A percentile compares a stretch with the other conserved stretches of the same genome.
Conservation (phyloP, 1,284 basidiomycete genomes). For the Melampsora larici-populina region DNA sequence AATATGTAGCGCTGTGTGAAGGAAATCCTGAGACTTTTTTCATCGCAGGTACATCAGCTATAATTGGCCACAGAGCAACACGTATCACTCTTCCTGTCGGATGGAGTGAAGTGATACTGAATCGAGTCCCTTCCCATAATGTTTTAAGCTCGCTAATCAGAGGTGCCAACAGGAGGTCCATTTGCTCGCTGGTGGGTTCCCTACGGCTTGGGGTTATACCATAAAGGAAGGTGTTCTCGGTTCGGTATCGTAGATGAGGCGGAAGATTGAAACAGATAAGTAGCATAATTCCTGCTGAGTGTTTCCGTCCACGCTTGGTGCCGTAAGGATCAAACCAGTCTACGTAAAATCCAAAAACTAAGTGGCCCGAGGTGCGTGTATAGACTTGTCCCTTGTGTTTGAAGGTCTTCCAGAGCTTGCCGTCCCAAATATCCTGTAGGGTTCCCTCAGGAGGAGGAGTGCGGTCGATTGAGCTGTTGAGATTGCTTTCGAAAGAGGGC, state of each 20-base stretch:
- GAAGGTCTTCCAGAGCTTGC: no score
- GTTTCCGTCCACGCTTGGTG: neutral
- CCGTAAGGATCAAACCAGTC: slow-evolving; percentile 31
- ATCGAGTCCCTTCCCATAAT: slow-evolving; percentile 9
- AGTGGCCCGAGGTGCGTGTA: neutral
- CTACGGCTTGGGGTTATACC: slow-evolving; percentile 15
- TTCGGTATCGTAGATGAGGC: slow-evolving; percentile 9
- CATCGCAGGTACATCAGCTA: slow-evolving; percentile 37
- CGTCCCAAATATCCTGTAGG: no score
- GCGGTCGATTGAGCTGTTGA: no score
- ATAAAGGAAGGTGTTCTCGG: slow-evolving; percentile 27
- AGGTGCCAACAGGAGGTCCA: slow-evolving; percentile 13
- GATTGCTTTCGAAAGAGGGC: no score
- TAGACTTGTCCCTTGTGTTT: neutral
- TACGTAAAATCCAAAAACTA: slow-evolving; percentile 21
- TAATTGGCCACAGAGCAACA: slow-evolving; percentile 17
- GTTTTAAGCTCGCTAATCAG: slow-evolving; percentile 5
- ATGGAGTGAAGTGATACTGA: slow-evolving; percentile 3
- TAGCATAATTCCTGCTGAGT: slow-evolving; percentile 9
- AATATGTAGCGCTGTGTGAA: neutral
- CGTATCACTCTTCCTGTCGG: slow-evolving; percentile 5
- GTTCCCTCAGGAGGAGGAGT: no score
- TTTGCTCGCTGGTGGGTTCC: slow-evolving; percentile 17
- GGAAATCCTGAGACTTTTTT: slow-evolving; percentile 19
- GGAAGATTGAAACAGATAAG: slow-evolving; percentile 29